phyloP scores from a whole-genome alignment of 1,284 basidiomycete species.

The Rhodotorula sp. region DNA sequence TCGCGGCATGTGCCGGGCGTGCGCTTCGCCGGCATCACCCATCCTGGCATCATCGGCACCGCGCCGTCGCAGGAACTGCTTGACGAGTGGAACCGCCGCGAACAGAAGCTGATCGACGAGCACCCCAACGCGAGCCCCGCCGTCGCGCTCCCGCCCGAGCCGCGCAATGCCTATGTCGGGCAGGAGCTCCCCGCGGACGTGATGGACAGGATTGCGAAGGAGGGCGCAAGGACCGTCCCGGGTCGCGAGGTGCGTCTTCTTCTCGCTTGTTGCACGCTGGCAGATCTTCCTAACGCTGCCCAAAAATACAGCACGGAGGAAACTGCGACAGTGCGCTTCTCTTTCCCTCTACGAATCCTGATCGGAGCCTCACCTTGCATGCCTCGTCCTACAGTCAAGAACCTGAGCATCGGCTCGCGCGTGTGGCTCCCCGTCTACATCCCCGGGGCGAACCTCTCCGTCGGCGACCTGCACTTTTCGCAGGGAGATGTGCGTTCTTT shows the following conservation, averaged over 20 bases:
- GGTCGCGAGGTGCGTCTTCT: conserved; percentile 10
- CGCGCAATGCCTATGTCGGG: conserved; percentile 68
- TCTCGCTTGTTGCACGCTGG: too few relatives aligned
- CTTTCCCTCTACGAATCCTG: background rate
- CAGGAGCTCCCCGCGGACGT: conserved; percentile 58
- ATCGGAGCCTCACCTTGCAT: background rate
- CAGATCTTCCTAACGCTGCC: too few relatives aligned
- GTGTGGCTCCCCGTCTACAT: conserved; percentile 68
- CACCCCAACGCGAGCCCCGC: conserved; percentile 62
- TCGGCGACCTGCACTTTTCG: conserved; percentile 78
- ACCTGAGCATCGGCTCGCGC: conserved; percentile 59
- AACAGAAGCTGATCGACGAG: conserved; percentile 65
- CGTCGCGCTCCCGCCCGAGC: conserved; percentile 67
- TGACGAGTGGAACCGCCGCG: conserved; percentile 71
- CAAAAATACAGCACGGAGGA: conserved; percentile 80
- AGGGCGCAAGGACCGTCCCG: conserved; percentile 74
- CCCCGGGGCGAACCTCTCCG: conserved; percentile 71
- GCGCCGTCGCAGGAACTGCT: conserved; percentile 72
- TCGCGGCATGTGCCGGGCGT: conserved; percentile 76
- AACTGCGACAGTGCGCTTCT: conserved; percentile 51
- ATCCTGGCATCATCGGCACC: conserved; percentile 63
- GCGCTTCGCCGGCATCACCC: conserved; percentile 73
- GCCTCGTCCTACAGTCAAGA: conserved; percentile 57
- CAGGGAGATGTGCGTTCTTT: conserved; percentile 70
- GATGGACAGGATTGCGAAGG: conserved; percentile 61